phyloP scores from a whole-genome alignment of 352 stramenopile species.

The Pythium angustatum region DNA sequence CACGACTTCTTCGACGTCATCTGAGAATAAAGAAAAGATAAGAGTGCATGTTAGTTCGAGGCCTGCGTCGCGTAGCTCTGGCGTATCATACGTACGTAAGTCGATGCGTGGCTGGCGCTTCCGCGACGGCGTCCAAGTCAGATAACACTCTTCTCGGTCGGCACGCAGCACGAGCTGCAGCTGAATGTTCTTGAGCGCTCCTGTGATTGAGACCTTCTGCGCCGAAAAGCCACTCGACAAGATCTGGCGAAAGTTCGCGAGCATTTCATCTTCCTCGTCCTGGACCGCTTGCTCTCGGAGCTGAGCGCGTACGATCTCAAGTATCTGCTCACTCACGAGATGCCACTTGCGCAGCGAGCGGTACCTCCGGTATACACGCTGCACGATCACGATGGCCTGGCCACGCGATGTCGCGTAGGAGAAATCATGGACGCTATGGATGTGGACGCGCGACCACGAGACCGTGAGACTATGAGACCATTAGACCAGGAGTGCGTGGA shows the following conservation, averaged over 20 bases:
- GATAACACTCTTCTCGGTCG: constrained; percentile 53
- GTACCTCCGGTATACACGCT: constrained; percentile 46
- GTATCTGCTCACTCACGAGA: constrained; percentile 36
- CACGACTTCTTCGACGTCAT: constrained; percentile 63
- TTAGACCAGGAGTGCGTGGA: too few species aligned
- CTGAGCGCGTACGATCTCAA: constrained; percentile 42
- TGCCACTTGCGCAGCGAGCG: constrained; percentile 45
- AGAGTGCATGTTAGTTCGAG: too few species aligned
- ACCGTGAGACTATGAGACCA: too few species aligned
- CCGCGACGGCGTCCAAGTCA: constrained; percentile 73
- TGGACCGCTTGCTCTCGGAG: constrained; percentile 27
- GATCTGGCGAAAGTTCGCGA: constrained; percentile 53
- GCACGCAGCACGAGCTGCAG: constrained; percentile 51
- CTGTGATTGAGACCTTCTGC: constrained; percentile 72
- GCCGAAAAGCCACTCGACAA: constrained; percentile 56
- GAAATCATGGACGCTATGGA: constrained; percentile 13
- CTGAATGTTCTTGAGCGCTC: constrained; percentile 63
- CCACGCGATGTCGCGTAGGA: neutral
- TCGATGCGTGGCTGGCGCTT: constrained; percentile 66
- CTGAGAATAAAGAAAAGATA: constrained; percentile 28
- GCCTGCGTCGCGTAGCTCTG: too few species aligned
- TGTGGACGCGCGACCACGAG: too few species aligned
- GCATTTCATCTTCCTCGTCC: constrained; percentile 47
- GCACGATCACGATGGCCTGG: constrained; percentile 20
- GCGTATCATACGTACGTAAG: constrained; percentile 42